Evolutionary conservation across 768 basidiomycete species (phyloP), one percentile per base, ranked within the genome.

Genomic region (Boletus sp.): DNA sequence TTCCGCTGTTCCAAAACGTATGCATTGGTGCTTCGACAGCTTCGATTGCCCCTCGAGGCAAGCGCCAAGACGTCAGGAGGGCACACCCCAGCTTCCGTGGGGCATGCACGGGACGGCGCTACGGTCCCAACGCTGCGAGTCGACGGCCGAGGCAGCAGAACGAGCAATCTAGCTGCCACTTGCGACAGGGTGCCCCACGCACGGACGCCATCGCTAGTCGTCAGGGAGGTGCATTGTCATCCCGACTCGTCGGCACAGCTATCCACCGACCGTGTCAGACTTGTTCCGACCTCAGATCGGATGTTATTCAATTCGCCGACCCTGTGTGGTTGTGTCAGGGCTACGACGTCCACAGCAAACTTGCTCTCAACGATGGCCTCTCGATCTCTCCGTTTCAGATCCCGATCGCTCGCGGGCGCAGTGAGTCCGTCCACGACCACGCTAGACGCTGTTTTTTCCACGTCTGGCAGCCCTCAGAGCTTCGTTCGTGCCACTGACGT

Each of bases 21-120:
- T 32, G 25, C 39, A 2, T 29, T 49, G 40, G 15, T 39, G 41
- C 58, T 61, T 64, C 52, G 32, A 29, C 13, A n/a, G 21, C 65
- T 66, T 65, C 62, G 48, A 65, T 56, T 51, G 56, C 44, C 59
- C 62, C 50, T 64, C 54, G 57, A 65, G 38, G 49, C 51, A 39
- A 50, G 34, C 45, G 54, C 39, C 62, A 42, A 48, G 47, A 54
- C 50, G 42, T 51, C 56, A 57, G 51, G 30, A 45, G 41, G 47
- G 42, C 38, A 37, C 17, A 43, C 29, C 38, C 57, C 49, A 35
- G 46, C 44, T 38, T 59, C 60, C 47, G 52, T 41, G 54, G 50
- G 33, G 9, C 25, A 34, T 39, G 46, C 47, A 59, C 60, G 51
- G 51, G 45, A 59, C 37, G 57, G 57, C 37, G 43, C 47, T 50